These are phyloP conservation scores for Solanum habrochaites DNA, from an alignment of 257 asterid species.

Conservation along the genomic window DNA sequence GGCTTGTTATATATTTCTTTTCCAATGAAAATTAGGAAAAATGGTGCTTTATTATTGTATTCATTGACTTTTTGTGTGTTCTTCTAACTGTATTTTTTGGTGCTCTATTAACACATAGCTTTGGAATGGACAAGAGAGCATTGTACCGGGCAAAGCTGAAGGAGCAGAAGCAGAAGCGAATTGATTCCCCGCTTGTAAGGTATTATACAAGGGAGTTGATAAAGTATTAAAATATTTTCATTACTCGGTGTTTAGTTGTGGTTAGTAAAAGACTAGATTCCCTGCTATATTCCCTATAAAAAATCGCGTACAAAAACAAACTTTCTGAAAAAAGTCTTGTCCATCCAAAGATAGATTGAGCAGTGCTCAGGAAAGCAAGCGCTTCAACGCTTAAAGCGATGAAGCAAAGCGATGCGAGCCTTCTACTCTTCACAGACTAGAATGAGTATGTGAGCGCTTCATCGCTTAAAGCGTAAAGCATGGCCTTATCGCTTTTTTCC, in stretches of 20 bases:
- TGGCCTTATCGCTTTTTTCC: too few relatives aligned
- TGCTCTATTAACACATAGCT: neutral
- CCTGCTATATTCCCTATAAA: neutral
- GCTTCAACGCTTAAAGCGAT: too few relatives aligned
- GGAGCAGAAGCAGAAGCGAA: constrained; percentile 51
- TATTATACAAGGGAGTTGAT: constrained; percentile 2
- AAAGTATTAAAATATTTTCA: neutral
- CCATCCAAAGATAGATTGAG: neutral
- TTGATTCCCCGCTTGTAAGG: constrained; percentile 88
- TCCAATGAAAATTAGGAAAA: neutral
- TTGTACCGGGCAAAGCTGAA: constrained; percentile 63
- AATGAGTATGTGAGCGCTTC: too few relatives aligned
- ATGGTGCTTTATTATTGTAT: neutral
- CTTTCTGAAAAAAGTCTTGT: neutral
- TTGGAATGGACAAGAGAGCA: constrained; percentile 66
- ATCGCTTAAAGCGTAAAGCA: too few relatives aligned
- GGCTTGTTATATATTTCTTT: neutral
- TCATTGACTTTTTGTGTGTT: neutral
- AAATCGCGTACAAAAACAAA: neutral
- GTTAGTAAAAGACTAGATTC: neutral
- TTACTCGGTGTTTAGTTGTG: neutral
- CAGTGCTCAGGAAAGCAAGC: neutral
- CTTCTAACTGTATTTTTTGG: neutral
- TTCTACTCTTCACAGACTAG: too few relatives aligned
- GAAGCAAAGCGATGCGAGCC: too few relatives aligned